A percentile compares a stretch with the other conserved stretches of the same genome.
Evolutionary conservation across 2,329 filamentous ascomycete species (phyloP).

Genomic region (Aureobasidium sp.): DNA sequence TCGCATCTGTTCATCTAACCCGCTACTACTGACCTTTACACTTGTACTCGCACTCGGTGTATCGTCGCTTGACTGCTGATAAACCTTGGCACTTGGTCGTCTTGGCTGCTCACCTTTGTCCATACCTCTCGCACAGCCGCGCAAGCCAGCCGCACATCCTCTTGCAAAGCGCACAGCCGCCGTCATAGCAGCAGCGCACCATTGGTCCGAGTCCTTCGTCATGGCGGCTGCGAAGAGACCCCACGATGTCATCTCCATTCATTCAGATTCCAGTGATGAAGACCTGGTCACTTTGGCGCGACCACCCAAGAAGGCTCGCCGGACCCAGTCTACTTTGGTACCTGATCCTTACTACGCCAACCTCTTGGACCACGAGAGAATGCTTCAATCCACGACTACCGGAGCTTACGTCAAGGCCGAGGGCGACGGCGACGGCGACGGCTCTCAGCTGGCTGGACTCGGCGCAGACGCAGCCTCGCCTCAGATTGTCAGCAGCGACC

Average conservation of each 20-base stretch:
- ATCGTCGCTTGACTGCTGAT: too few species aligned
- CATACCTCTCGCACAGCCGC: too few species aligned
- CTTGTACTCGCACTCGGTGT: neutral
- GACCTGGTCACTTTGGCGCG: neutral
- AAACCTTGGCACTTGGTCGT: too few species aligned
- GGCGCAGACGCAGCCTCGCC: neutral
- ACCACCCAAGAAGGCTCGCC: constrained; percentile 1
- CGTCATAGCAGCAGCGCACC: neutral
- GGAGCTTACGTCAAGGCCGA: neutral
- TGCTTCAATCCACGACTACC: neutral
- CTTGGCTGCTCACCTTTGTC: too few species aligned
- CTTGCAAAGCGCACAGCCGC: neutral
- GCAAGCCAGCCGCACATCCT: neutral
- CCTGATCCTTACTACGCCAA: neutral
- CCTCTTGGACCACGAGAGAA: neutral
- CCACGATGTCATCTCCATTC: constrained; percentile 9
- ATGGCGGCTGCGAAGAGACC: constrained; percentile 7
- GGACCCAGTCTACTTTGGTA: neutral
- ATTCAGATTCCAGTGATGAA: neutral
- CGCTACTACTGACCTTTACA: too few species aligned
- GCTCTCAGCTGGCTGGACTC: neutral
- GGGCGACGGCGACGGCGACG: neutral
- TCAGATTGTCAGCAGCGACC: neutral
- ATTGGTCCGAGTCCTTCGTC: neutral
- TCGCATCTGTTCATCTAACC: too few species aligned